These are phyloP conservation scores for Blastobotrys attinorum DNA, from an alignment of 805 yeast genomes.

Conservation along the genomic window DNA sequence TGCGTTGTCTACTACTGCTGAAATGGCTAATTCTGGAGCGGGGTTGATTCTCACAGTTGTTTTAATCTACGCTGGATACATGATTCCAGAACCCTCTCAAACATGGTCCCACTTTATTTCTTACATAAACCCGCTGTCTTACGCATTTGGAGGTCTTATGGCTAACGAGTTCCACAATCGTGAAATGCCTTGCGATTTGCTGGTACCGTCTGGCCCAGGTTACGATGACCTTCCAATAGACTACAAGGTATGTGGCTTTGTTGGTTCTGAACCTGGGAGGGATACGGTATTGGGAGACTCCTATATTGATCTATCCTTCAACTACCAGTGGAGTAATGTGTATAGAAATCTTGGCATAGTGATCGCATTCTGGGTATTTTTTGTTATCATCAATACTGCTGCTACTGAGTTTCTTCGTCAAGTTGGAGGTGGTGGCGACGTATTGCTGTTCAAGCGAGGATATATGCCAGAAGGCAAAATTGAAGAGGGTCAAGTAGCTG, in stretches of 20 bases:
- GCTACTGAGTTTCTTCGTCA: slow-evolving; percentile 30
- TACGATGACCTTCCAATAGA: slow-evolving; percentile 35
- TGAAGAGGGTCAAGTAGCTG: slow-evolving; percentile 14
- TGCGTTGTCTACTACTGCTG: slow-evolving; percentile 39
- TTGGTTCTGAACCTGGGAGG: slow-evolving; percentile 53
- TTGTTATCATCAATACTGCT: slow-evolving; percentile 23
- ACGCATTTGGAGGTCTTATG: slow-evolving; percentile 56
- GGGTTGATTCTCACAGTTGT: slow-evolving; percentile 46
- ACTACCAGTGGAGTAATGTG: slow-evolving; percentile 48
- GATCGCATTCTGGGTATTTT: slow-evolving; percentile 42
- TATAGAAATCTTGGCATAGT: slow-evolving; percentile 78
- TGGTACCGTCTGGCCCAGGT: slow-evolving; percentile 53
- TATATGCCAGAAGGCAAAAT: slow-evolving; percentile 27
- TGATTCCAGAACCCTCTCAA: slow-evolving; percentile 50
- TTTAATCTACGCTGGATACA: slow-evolving; percentile 51
- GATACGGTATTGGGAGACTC: slow-evolving; percentile 48
- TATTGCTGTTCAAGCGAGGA: slow-evolving; percentile 26
- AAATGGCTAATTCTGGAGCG: slow-evolving; percentile 54
- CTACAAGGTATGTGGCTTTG: slow-evolving; percentile 48
- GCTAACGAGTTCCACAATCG: slow-evolving; percentile 56
- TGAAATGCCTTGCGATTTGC: slow-evolving; percentile 43
- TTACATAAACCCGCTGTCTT: slow-evolving; percentile 49
- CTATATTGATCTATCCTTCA: slow-evolving; percentile 42
- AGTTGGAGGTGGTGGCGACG: slow-evolving; percentile 25
- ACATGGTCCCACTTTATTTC: slow-evolving; percentile 68